Percentiles rank a stretch among this genome's conserved stretches.
Conservation (phyloP, 2,329 filamentous ascomycete genomes). For the Leptodontidium sp. region DNA sequence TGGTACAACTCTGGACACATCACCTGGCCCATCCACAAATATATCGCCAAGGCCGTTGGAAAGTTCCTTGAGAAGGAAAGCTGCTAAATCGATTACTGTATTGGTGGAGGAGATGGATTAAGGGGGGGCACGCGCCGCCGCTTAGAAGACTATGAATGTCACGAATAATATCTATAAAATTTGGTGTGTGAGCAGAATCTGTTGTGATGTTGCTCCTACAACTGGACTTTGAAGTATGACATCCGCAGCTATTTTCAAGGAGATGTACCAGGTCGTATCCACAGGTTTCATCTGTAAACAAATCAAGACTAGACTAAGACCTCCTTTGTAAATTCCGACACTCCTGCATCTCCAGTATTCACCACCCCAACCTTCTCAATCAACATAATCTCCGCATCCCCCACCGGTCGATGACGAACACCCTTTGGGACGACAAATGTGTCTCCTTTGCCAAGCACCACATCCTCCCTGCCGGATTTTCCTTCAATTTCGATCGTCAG, state of each 20-base stretch:
- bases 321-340: not conserved
- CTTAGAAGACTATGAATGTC: not conserved
- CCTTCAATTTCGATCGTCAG: constrained; percentile 48
- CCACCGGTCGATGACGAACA: constrained; percentile 50
- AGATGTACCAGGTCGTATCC: too few relatives aligned
- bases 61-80: constrained; percentile 34
- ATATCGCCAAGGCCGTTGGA: constrained; percentile 46
- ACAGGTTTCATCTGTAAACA: too few relatives aligned
- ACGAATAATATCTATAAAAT: too few relatives aligned
- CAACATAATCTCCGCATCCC: constrained; percentile 50
- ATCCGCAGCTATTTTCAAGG: too few relatives aligned
- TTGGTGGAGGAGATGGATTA: not conserved
- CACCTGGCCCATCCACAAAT: constrained; percentile 52
- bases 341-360: constrained; percentile 8
- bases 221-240: too few relatives aligned
- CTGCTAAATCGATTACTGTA: not conserved
- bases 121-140: not conserved
- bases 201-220: too few relatives aligned
- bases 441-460: not conserved
- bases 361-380: constrained; percentile 47
- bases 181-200: too few relatives aligned
- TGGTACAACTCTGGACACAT: constrained; percentile 59
- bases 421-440: constrained; percentile 49
- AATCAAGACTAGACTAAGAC: not conserved
- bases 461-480: constrained; percentile 43